Evolutionary conservation across 2,329 filamentous ascomycete species (phyloP).

Genomic region (Blumeria hordei): DNA sequence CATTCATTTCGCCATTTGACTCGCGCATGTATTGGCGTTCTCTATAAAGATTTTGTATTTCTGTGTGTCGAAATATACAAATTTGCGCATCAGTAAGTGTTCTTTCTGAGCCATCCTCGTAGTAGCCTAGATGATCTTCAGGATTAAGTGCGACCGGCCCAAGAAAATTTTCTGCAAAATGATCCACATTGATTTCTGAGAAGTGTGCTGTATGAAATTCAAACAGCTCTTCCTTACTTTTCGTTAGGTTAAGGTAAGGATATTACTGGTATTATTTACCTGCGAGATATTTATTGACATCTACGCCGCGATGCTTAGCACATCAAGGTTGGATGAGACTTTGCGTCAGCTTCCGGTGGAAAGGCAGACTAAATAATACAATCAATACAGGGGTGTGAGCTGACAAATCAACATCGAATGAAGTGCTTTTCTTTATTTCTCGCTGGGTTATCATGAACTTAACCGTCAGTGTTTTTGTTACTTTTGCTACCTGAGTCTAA

Average conservation of each 20-base stretch:
- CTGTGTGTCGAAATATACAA: constrained; percentile 70
- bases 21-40: constrained; percentile 17
- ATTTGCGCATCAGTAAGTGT: constrained; percentile 85
- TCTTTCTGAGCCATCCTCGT: constrained; percentile 64
- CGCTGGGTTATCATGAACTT: too few relatives aligned
- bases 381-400: too few relatives aligned
- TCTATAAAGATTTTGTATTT: constrained; percentile 48
- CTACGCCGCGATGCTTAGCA: too few relatives aligned
- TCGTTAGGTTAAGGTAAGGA: not conserved
- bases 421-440: too few relatives aligned
- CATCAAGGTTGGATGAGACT: too few relatives aligned
- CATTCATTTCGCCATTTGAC: not conserved
- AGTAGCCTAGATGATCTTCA: constrained; percentile 53
- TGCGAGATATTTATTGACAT: not conserved
- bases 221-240: constrained; percentile 10
- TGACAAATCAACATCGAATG: too few relatives aligned
- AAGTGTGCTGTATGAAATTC: constrained; percentile 13
- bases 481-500: too few relatives aligned
- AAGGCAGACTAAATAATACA: too few relatives aligned
- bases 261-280: not conserved
- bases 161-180: constrained; percentile 28
- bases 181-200: constrained; percentile 17
- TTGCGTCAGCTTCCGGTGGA: too few relatives aligned
- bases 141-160: constrained; percentile 25
- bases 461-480: too few relatives aligned